A percentile compares a stretch with the other conserved stretches of the same genome.
Conservation (phyloP, 2,329 filamentous ascomycete genomes). For the Lizonia empirigonia region DNA sequence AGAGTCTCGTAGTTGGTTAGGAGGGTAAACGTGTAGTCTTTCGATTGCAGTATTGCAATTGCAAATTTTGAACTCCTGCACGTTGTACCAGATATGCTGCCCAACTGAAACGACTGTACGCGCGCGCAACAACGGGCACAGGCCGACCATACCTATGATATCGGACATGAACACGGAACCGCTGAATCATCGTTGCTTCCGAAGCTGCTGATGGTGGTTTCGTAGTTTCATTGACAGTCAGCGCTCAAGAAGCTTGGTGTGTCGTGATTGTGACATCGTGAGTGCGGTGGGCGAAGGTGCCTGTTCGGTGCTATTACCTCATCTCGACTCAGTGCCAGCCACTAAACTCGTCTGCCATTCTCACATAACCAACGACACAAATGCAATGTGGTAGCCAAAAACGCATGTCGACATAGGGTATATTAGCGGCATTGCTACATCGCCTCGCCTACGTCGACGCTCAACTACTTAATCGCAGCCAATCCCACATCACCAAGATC, state of each 20-base stretch:
- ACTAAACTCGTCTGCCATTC: not conserved
- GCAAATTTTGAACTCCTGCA: not conserved
- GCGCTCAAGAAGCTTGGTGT: not conserved
- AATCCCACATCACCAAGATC: not conserved
- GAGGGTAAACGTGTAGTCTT: too few species aligned
- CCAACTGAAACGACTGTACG: too few species aligned
- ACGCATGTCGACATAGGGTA: conserved; percentile 17
- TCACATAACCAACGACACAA: too few species aligned
- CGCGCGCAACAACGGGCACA: too few species aligned
- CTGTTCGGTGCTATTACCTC: not conserved
- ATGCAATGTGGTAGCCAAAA: too few species aligned
- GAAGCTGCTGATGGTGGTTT: too few species aligned
- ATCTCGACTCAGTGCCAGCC: not conserved
- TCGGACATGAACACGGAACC: too few species aligned
- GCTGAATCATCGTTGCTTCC: too few species aligned
- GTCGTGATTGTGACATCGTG: not conserved
- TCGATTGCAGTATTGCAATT: too few species aligned
- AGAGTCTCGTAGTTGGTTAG: too few species aligned
- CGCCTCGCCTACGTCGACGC: not conserved
- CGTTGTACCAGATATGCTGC: too few species aligned
- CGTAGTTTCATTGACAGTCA: not conserved
- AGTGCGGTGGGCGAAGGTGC: not conserved
- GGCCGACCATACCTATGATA: too few species aligned
- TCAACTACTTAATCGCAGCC: not conserved
- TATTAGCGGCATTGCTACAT: conserved; percentile 7